Evolutionary conservation across 345 rosid species (phyloP), one percentile per base, ranked within the genome.

Genomic region (Citrus sp.): DNA sequence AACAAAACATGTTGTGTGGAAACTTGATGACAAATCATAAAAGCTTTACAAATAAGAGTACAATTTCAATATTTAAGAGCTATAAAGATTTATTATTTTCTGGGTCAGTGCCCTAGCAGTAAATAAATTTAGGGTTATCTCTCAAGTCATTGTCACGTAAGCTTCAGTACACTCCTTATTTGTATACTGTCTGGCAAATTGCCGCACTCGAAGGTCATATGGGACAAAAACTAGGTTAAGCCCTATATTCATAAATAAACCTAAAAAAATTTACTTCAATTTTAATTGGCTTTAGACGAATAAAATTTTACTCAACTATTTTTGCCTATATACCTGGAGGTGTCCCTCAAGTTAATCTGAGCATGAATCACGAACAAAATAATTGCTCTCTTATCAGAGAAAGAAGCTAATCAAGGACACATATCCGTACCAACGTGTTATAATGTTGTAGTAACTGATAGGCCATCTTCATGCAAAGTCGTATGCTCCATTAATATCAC

Each of bases 131-230:
- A 27, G 79, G 86, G 79, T 73, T 67, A 65, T 60, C 74, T 77
- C 77, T 77, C 82, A 82, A 73, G 85, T 84, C 90, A 81, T 76
- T 82, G 78, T 85, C 88, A 82, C 74, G 74, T 54, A 81, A 72
- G 78, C 80, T 74, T 46, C 77, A 76, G 81, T 82, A 81, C 86
- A 80, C 67, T 64, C 74, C 83, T 51, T 79, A 77, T 77, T 80
- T 78, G 72, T 80, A 84, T 42, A 63, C 63, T 74, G 54, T 74
- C 80, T 72, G 65, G 70, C 80, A 56, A 61, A 25, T 56, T 14
- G 40, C 72, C 18, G 56, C 58, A 35, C 56, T 25, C n/a, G 73
- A 67, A 24, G 58, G 38, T 67, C 76, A 72, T 62, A 67, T 77
- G 75, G 59, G 80, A 86, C 88, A 86, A 86, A 76, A 81, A 56